Evolutionary conservation across 805 yeast species (phyloP).

Genomic region (Candida coleopterorum): DNA sequence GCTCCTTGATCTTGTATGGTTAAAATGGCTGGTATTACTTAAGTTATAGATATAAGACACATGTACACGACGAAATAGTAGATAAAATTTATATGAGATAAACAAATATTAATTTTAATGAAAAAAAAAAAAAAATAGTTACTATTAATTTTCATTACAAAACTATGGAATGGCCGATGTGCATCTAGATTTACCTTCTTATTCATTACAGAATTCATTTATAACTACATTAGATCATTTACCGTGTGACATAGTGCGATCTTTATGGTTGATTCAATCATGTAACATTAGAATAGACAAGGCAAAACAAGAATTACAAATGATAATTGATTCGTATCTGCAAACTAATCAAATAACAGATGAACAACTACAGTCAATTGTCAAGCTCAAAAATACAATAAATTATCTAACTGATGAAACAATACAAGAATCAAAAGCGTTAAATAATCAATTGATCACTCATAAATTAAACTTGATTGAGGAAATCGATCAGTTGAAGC

Average conservation of each 20-base stretch:
- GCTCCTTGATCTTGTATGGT: no score
- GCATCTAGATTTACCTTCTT: slow-evolving; percentile 9
- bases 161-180: background rate
- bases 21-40: no score
- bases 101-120: no score
- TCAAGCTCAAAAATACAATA: slow-evolving; percentile 7
- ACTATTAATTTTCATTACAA: no score
- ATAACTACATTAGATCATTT: slow-evolving; percentile 40
- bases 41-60: no score
- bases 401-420: slow-evolving; percentile 16
- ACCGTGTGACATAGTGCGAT: slow-evolving; percentile 40
- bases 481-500: slow-evolving; percentile 22
- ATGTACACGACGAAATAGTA: no score
- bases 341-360: background rate
- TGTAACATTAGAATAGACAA: slow-evolving; percentile 27
- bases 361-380: background rate
- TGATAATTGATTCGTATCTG: slow-evolving; percentile 10
- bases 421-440: slow-evolving; percentile 21
- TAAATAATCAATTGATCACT: slow-evolving; percentile 26
- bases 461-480: slow-evolving; percentile 22
- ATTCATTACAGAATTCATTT: slow-evolving; percentile 32
- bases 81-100: no score
- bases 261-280: slow-evolving; percentile 38
- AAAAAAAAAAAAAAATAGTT: no score
- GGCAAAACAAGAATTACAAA: slow-evolving; percentile 16